phyloP scores from a whole-genome alignment of 73 alveolate species.

The Stentor roeselii region DNA sequence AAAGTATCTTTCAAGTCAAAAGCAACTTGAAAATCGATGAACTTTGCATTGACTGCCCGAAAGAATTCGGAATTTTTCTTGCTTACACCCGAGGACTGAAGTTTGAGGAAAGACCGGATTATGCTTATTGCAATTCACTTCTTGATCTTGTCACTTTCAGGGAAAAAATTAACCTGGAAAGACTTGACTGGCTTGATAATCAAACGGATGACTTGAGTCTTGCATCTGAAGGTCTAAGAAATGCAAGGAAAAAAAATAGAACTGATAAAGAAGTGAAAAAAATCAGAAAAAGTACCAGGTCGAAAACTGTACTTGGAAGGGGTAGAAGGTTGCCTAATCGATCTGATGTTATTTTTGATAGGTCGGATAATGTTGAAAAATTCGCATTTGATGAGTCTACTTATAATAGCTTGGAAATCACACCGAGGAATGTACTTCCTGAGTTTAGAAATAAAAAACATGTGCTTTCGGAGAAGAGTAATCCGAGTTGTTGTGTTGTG shows the following conservation, averaged over 20 bases:
- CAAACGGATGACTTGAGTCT: neutral
- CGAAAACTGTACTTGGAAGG: neutral
- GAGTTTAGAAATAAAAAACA: neutral
- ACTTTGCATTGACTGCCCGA: slow-evolving; percentile 38
- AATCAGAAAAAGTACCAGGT: neutral
- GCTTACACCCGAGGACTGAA: slow-evolving; percentile 33
- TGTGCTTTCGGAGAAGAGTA: neutral
- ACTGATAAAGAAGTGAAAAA: neutral
- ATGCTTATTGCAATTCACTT: slow-evolving; percentile 25
- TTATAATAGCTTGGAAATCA: neutral
- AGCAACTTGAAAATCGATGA: slow-evolving; percentile 25
- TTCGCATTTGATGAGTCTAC: neutral
- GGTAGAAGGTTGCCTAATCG: no score
- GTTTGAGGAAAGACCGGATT: slow-evolving; percentile 48
- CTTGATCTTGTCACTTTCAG: neutral
- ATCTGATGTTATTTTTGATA: no score
- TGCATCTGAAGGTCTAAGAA: neutral
- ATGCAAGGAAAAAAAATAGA: neutral
- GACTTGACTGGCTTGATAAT: neutral
- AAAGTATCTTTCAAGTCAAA: neutral
- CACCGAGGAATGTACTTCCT: neutral
- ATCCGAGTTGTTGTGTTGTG: neutral
- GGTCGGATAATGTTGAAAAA: neutral
- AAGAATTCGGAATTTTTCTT: slow-evolving; percentile 30
- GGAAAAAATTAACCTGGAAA: neutral